These are phyloP conservation scores for Mimosa bimucronata DNA, from an alignment of 306 rosid genomes.

Conservation along the genomic window DNA sequence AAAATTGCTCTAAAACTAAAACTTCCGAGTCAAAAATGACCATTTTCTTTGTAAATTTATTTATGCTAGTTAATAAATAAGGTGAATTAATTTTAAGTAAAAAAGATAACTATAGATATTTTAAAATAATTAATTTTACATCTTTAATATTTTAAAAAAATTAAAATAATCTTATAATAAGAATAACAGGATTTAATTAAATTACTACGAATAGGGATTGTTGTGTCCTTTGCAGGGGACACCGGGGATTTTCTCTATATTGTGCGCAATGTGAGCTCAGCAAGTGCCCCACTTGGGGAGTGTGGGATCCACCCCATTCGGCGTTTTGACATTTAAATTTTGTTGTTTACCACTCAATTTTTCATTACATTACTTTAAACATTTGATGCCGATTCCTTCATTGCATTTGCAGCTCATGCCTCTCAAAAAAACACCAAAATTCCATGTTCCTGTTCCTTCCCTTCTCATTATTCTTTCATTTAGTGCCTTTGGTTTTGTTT, in stretches of 20 bases:
- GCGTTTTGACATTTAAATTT: conserved; percentile 10
- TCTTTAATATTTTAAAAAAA: too few relatives aligned
- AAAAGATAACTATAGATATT: too few relatives aligned
- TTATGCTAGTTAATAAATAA: too few relatives aligned
- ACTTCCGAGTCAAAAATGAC: too few relatives aligned
- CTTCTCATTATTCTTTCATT: neutral
- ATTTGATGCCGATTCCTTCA: neutral
- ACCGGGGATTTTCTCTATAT: neutral
- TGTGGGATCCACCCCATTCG: conserved; percentile 16
- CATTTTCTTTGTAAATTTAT: too few relatives aligned
- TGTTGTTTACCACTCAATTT: neutral
- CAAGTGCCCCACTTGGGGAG: neutral
- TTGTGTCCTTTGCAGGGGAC: neutral
- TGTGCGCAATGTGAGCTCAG: conserved; percentile 16
- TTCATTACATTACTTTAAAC: neutral
- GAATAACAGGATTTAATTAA: too few relatives aligned
- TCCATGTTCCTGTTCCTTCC: conserved; percentile 24
- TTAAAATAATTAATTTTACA: too few relatives aligned
- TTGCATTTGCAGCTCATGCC: neutral
- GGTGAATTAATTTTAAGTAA: too few relatives aligned
- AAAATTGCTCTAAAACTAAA: too few relatives aligned
- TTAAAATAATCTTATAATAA: too few relatives aligned
- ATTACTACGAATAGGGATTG: neutral
- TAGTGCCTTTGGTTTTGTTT: neutral
- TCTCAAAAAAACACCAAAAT: conserved; percentile 24